These are phyloP conservation scores for Aurantiochytrium sp. DNA, from an alignment of 108 stramenopile genomes.

Conservation along the genomic window DNA sequence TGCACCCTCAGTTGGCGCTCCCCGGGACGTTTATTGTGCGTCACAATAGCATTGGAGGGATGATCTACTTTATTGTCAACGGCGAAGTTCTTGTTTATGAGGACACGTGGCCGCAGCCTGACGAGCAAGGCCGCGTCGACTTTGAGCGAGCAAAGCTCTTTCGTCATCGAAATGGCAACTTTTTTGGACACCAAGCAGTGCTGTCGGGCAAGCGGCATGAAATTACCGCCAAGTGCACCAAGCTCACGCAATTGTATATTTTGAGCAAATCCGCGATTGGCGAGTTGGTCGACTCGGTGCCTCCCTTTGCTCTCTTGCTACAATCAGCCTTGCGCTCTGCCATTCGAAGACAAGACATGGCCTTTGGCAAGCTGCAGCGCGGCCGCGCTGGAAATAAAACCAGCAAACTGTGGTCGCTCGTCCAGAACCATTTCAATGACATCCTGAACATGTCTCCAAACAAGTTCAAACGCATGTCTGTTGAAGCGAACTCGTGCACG, in stretches of 20 bases:
- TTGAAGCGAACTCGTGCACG: not conserved
- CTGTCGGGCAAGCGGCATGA: not conserved
- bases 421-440: not conserved
- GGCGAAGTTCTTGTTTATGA: conserved; percentile 28
- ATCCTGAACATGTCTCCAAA: not conserved
- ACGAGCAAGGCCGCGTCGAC: not conserved
- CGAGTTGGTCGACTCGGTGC: not conserved
- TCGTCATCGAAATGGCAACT: conserved; percentile 2
- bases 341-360: not conserved
- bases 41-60: conserved; percentile 19
- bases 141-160: conserved; percentile 12
- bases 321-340: not conserved
- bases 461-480: not conserved
- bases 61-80: conserved; percentile 30
- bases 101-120: conserved; percentile 25
- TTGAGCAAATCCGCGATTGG: not conserved
- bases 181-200: conserved; percentile 30
- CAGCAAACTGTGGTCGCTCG: not conserved
- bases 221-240: not conserved
- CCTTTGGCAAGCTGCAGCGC: not conserved
- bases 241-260: not conserved
- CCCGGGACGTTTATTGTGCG: conserved; percentile 24
- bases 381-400: not conserved
- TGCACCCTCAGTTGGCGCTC: conserved; percentile 22
- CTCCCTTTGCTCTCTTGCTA: not conserved